Conservation (phyloP, 2,329 filamentous ascomycete species). For the Elsinoe necatrix region DNA sequence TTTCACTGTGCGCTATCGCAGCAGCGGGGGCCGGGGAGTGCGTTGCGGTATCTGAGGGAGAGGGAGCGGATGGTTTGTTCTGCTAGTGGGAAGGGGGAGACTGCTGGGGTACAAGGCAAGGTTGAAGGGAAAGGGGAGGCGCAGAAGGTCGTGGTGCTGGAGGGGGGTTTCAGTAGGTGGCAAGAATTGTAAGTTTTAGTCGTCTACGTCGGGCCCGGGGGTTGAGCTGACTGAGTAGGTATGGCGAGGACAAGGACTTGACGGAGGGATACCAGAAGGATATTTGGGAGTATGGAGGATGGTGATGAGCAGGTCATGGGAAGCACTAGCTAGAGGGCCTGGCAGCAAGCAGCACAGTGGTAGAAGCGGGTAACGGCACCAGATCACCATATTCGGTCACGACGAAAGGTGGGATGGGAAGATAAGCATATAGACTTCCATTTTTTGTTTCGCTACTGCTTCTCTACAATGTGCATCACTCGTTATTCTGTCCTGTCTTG, state of each 20-base stretch:
- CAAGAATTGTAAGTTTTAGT: slow-evolving; percentile 56
- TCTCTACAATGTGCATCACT: slow-evolving; percentile 8
- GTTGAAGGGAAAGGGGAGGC: slow-evolving; percentile 28
- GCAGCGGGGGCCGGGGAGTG: slow-evolving; percentile 78
- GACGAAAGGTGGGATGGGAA: too few species aligned
- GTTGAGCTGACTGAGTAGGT: slow-evolving; percentile 32
- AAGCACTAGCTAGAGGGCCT: too few species aligned
- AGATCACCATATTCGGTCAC: too few species aligned
- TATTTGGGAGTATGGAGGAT: slow-evolving; percentile 54
- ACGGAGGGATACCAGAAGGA: slow-evolving; percentile 81
- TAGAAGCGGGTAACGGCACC: too few species aligned
- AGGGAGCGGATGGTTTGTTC: slow-evolving; percentile 46
- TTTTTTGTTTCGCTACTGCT: slow-evolving; percentile 1
- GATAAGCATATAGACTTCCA: not conserved
- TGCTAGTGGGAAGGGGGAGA: slow-evolving; percentile 17
- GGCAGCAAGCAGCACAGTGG: too few species aligned
- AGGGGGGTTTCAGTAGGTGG: slow-evolving; percentile 81
- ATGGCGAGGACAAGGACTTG: slow-evolving; percentile 66
- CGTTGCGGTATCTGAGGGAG: slow-evolving; percentile 69
- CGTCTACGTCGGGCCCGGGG: not conserved
- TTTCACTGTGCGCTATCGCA: slow-evolving; percentile 94
- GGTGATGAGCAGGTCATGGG: too few species aligned
- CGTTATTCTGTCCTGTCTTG: not conserved
- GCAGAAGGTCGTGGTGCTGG: slow-evolving; percentile 74
- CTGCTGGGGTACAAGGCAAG: too few species aligned